phyloP scores from a whole-genome alignment of 2,329 filamentous ascomycete genomes.

The Calonectria hawksworthii region DNA sequence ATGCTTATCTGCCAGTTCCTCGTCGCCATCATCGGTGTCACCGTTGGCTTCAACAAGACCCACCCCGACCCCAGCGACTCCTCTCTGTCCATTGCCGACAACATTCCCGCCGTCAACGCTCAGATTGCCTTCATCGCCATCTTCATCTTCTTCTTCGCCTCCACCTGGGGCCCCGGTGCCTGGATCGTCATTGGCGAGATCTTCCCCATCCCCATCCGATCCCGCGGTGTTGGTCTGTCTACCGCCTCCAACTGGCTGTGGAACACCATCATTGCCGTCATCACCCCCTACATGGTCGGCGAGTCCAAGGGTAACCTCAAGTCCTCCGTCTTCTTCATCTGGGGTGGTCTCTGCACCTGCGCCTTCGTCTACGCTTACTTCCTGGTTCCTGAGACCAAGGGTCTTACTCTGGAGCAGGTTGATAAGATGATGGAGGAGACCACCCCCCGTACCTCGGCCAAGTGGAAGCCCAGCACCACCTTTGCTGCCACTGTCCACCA shows the following conservation, averaged over 20 bases:
- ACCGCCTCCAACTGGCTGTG: constrained; percentile 89
- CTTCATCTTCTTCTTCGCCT: constrained; percentile 85
- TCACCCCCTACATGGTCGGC: constrained; percentile 75
- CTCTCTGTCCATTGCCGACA: constrained; percentile 59
- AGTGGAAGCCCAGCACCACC: constrained; percentile 81
- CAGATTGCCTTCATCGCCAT: constrained; percentile 85
- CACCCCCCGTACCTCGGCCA: constrained; percentile 80
- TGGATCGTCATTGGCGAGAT: constrained; percentile 82
- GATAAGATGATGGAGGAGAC: constrained; percentile 92
- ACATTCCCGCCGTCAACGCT: constrained; percentile 71
- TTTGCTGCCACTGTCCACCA: constrained; percentile 65
- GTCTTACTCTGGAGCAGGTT: constrained; percentile 79
- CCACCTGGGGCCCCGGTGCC: constrained; percentile 79
- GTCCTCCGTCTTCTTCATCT: constrained; percentile 69
- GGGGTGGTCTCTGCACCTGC: constrained; percentile 70
- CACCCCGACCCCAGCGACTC: constrained; percentile 61
- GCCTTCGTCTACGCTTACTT: constrained; percentile 71
- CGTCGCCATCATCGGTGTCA: constrained; percentile 82
- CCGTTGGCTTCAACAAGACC: constrained; percentile 67
- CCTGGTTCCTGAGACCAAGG: constrained; percentile 81
- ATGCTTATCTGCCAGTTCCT: constrained; percentile 93
- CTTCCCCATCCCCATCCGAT: constrained; percentile 86
- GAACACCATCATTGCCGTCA: constrained; percentile 79
- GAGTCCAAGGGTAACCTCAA: constrained; percentile 60
- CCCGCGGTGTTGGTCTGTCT: constrained; percentile 87